Conservation (phyloP, 75 land plant species). For the Gnetum montanum region DNA sequence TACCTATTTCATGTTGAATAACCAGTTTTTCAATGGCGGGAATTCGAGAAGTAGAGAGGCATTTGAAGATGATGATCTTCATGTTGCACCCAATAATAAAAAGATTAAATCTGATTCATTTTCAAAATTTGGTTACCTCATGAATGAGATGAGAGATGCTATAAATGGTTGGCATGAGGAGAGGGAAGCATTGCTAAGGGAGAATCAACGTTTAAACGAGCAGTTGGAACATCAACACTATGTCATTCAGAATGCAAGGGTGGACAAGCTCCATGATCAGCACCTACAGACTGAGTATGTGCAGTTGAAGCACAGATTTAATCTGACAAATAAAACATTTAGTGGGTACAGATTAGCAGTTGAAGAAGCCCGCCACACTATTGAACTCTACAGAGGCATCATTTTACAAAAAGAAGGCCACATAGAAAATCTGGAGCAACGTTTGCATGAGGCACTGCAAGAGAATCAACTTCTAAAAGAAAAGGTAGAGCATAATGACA, state of each 20-base stretch:
- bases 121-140: conserved; percentile 20
- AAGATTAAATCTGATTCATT: conserved; percentile 18
- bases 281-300: conserved; percentile 10
- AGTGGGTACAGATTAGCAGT: background rate
- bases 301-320: background rate
- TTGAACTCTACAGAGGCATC: background rate
- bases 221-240: conserved; percentile 23
- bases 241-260: conserved; percentile 17
- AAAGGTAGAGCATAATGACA: background rate
- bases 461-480: background rate
- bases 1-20: background rate
- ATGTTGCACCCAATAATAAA: conserved; percentile 9
- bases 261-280: conserved; percentile 17
- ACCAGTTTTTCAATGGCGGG: conserved; percentile 2
- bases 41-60: conserved; percentile 20
- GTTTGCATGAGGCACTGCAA: background rate
- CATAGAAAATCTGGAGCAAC: background rate
- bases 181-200: conserved; percentile 13
- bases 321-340: conserved; percentile 4
- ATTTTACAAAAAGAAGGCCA: background rate
- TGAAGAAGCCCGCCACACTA: conserved; percentile 1
- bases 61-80: conserved; percentile 19
- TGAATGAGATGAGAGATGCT: conserved; percentile 15
- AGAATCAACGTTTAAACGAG: conserved; percentile 18
- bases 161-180: conserved; percentile 22